These are phyloP conservation scores for Lotus japonicus DNA, from an alignment of 306 rosid species.

Conservation along the genomic window DNA sequence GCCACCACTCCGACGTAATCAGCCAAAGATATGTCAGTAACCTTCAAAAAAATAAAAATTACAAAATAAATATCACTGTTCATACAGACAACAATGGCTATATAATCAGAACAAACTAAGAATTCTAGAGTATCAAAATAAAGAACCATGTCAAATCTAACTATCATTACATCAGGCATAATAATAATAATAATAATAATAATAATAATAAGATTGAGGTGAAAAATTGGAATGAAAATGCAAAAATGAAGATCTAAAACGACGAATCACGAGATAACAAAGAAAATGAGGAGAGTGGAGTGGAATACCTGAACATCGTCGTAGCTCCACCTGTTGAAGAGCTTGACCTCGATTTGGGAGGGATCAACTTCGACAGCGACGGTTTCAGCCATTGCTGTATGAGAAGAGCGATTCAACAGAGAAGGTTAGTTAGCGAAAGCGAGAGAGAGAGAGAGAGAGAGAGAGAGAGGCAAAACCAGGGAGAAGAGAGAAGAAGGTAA, in stretches of 20 bases:
- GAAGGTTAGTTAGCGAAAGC: neutral
- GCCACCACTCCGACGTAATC: slow-evolving; percentile 47
- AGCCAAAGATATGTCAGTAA: slow-evolving; percentile 38
- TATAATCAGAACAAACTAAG: too few relatives aligned
- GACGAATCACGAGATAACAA: neutral
- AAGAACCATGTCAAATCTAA: too few relatives aligned
- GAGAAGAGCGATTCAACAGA: neutral
- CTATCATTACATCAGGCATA: too few relatives aligned
- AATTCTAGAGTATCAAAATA: too few relatives aligned
- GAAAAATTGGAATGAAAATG: neutral
- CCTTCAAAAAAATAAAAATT: slow-evolving; percentile 2
- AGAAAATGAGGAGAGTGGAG: neutral
- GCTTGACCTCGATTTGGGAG: slow-evolving; percentile 39
- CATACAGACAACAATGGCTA: too few relatives aligned
- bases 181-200: too few relatives aligned
- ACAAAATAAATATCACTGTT: too few relatives aligned
- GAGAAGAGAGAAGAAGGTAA: too few relatives aligned
- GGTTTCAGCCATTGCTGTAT: slow-evolving; percentile 20
- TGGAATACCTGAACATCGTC: slow-evolving; percentile 48
- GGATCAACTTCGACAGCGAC: slow-evolving; percentile 12
- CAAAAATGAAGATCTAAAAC: neutral
- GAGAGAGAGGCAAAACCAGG: too few relatives aligned
- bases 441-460: neutral
- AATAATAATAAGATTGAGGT: too few relatives aligned
- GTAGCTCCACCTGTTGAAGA: slow-evolving; percentile 67